Evolutionary conservation across 768 basidiomycete species (phyloP).

Genomic region (Lentinula raphanica): DNA sequence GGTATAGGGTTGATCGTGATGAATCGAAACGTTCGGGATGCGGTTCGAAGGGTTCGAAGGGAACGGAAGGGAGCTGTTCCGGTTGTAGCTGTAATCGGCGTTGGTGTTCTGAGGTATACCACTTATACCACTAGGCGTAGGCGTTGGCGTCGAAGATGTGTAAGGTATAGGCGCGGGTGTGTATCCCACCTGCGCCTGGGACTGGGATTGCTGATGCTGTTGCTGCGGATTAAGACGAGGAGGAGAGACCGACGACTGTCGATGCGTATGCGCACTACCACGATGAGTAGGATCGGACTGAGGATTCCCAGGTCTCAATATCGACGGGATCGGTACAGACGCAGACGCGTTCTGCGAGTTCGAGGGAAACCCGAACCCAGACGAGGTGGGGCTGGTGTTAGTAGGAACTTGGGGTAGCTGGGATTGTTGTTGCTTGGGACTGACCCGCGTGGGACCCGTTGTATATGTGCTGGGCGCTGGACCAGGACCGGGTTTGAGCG

Average conservation of each 20-base stretch:
- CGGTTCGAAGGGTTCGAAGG: background rate
- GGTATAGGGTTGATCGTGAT: background rate
- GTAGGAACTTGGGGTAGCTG: slow-evolving; percentile 5
- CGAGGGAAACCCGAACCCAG: no score
- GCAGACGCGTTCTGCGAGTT: slow-evolving; percentile 1
- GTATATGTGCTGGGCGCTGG: slow-evolving; percentile 15
- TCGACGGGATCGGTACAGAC: slow-evolving; percentile 3
- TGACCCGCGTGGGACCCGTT: slow-evolving; percentile 12
- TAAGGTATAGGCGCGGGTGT: background rate
- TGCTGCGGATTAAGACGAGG: background rate
- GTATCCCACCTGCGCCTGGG: no score
- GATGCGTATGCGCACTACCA: slow-evolving; percentile 4
- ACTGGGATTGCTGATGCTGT: background rate
- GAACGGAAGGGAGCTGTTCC: background rate
- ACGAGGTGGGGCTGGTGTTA: no score
- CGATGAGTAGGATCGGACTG: background rate
- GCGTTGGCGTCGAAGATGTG: background rate
- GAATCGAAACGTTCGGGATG: no score
- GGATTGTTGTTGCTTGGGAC: slow-evolving; percentile 3
- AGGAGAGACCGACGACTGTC: background rate
- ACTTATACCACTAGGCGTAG: no score
- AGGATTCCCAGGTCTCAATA: slow-evolving; percentile 7
- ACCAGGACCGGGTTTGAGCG: slow-evolving; percentile 5
- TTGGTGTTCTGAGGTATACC: no score
- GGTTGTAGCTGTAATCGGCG: background rate